Evolutionary conservation across 1,139 yeast species (phyloP), one percentile per base, ranked within the genome.

Genomic region (Candida buenavistaensis): DNA sequence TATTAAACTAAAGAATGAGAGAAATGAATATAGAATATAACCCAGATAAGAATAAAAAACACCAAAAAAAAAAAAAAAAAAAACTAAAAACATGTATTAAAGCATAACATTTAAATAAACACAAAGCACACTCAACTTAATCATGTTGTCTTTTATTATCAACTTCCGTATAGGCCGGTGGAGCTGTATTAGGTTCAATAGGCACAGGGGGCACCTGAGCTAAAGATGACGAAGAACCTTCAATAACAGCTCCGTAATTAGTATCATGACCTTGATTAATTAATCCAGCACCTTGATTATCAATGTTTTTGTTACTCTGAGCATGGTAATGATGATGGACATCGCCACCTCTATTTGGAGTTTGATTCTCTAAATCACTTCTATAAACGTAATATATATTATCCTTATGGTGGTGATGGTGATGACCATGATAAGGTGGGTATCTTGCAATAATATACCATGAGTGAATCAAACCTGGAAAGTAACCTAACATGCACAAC

Each of bases 391-490:
- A 64, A 48, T 62, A 64, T 20, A 64, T 51, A 37, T 55, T 56
- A 28, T 61, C 51, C 28, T 55, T 59, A 11, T 47, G 41, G 14
- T 32, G 30, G 4, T 39, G 33, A 14, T 21, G 23, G 5, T 21
- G 23, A 9, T 21, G 23, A 6, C 11, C 13, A 6, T n/a, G 24
- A 35, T 59, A 59, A 2, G 66, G 59, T 7, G 75, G 76, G 48
- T 61, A 64, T 47, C 71, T 59, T 39, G 78, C 68, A 32, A 80
- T 79, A 47, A 80, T 76, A 50, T 78, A 80, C 80, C 84, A 78
- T 5, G 82, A 61, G 54, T 80, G 85, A 26, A 80, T 75, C 43
- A 81, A 71, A 6, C 89, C 89, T 2, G 87, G 89, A 33, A 81
- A 63, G 50, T 77, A 81, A 2, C 88, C 89, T 22, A 82, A 57